Evolutionary conservation across 2,329 filamentous ascomycete species (phyloP), one percentile per base, ranked within the genome.

Genomic region (Microcyclospora pomicola): DNA sequence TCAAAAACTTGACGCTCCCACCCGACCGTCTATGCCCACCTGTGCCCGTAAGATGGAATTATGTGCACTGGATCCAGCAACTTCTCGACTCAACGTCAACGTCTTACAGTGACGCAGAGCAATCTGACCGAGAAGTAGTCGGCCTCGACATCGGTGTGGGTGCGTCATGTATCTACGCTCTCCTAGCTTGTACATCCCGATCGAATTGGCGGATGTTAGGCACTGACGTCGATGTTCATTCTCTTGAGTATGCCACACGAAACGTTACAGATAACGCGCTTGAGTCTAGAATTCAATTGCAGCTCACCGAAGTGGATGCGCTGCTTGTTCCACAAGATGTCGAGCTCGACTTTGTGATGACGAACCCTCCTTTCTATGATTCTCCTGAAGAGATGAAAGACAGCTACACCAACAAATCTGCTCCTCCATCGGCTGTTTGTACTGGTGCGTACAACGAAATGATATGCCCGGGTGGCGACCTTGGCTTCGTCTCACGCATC

Each of bases 351-450:
- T 95, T 96, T 56, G 77, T 75, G 41, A 92, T 96, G 77, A 88
- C 81, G 46, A 98, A 98, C 49, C 91, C 91, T 0, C 91, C 91
- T 0, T 98, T 98, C 62, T 96, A 95, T 64, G 60, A 68, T n/a
- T 86, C 82, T 0, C 63, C 71, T 2, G 60, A 69, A 5, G 85
- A 92, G 36, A 73, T 95, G 59, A 48, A 70, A 2, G 61, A 65
- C 3, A 80, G 79, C 1, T 55, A 62, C 19, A 43, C 43, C 12
- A 80, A 82, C 0, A 94, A 95, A 58, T 61, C 69, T 2, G 68
- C 70, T 0, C 76, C 76, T 0, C 81, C 87, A 0, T 49, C 48
- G 10, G 80, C 82, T 0, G 77, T 80, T 35, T 78, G 74, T 50
- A 93, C 87, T 0, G 91, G 88, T 6, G 73, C 81, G 0, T 69